Conservation (phyloP, 2,329 filamentous ascomycete species). For the Mollisia scopiformis region DNA sequence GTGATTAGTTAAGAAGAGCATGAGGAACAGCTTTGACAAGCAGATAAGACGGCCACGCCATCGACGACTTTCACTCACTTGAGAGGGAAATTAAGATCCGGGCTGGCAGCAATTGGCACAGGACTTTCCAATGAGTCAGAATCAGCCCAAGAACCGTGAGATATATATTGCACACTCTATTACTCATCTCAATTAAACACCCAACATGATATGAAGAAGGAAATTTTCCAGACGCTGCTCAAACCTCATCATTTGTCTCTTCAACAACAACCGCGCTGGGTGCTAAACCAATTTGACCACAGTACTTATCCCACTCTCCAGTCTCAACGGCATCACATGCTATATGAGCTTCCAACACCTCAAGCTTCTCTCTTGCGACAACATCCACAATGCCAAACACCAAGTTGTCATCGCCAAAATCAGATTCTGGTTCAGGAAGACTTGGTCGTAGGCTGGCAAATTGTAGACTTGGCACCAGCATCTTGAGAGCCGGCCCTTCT, state of each 20-base stretch:
- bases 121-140: background rate
- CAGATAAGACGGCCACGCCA: too few species aligned
- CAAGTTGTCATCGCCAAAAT: conserved; percentile 16
- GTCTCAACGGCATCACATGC: conserved; percentile 15
- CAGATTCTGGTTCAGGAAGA: conserved; percentile 5
- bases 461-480: conserved; percentile 1
- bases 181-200: background rate
- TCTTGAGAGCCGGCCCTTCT: background rate
- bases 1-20: too few species aligned
- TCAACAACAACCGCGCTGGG: background rate
- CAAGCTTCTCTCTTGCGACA: background rate
- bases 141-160: background rate
- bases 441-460: conserved; percentile 8
- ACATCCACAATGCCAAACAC: conserved; percentile 22
- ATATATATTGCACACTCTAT: background rate
- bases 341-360: conserved; percentile 5
- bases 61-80: too few species aligned
- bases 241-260: background rate
- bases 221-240: background rate
- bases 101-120: too few species aligned
- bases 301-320: conserved; percentile 18
- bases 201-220: background rate
- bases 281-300: background rate
- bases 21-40: too few species aligned
- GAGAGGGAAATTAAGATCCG: too few species aligned